Conservation (phyloP, 768 basidiomycete species). For the Cubamyces lactineus region DNA sequence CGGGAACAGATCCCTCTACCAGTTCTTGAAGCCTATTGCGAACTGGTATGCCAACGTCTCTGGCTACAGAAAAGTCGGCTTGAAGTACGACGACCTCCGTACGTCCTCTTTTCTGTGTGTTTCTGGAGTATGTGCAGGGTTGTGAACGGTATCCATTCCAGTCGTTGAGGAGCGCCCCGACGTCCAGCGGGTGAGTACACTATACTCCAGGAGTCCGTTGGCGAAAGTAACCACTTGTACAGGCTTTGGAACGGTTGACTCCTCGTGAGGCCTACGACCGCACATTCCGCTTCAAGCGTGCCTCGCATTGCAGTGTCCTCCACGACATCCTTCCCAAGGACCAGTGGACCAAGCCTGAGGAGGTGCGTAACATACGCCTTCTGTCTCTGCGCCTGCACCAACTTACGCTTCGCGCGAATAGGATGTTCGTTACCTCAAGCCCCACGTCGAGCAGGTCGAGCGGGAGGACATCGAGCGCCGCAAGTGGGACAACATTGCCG, state of each 20-base stretch:
- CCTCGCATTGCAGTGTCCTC: conserved; percentile 75
- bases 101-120: conserved; percentile 40
- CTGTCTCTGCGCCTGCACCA: too few species aligned
- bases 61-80: conserved; percentile 86
- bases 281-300: conserved; percentile 84
- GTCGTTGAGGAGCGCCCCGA: conserved; percentile 79
- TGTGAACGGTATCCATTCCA: conserved; percentile 27
- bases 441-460: conserved; percentile 71
- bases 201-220: background rate
- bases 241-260: conserved; percentile 87
- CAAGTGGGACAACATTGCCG: conserved; percentile 78
- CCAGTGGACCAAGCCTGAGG: conserved; percentile 73
- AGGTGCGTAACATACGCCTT: conserved; percentile 50
- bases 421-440: conserved; percentile 90
- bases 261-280: conserved; percentile 86
- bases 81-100: conserved; percentile 96
- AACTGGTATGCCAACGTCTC: conserved; percentile 79
- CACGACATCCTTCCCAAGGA: conserved; percentile 82
- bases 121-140: background rate
- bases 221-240: background rate
- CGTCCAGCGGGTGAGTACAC: conserved; percentile 70
- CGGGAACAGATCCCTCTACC: conserved; percentile 67
- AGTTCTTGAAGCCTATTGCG: conserved; percentile 75
- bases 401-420: conserved; percentile 37
- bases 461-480: conserved; percentile 78